phyloP scores from a whole-genome alignment of 495 filamentous ascomycete species.

The Haplographium delicatum region DNA sequence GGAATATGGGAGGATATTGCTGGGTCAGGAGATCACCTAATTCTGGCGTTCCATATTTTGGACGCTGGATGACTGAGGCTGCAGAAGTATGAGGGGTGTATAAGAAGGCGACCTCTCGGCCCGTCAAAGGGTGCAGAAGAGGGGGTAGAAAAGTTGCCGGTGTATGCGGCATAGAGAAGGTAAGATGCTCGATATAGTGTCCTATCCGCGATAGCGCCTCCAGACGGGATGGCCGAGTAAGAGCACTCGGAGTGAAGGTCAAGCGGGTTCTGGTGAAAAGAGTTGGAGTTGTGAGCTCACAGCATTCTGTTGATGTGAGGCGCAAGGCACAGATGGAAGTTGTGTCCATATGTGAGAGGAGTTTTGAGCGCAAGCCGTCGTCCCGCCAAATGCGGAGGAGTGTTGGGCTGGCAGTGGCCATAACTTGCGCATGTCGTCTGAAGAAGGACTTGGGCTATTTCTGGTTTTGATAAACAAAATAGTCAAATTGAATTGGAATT shows the following conservation, averaged over 20 bases:
- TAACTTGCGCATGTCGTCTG: slow-evolving; percentile 25
- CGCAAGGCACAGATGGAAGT: slow-evolving; percentile 46
- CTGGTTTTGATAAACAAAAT: slow-evolving; percentile 1
- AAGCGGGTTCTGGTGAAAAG: slow-evolving; percentile 51
- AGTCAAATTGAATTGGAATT: too few species aligned
- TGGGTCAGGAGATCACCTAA: slow-evolving; percentile 64
- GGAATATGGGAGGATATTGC: slow-evolving; percentile 78
- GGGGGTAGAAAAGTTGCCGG: slow-evolving; percentile 70
- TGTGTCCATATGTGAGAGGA: slow-evolving; percentile 45
- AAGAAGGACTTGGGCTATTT: neutral
- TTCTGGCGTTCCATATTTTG: slow-evolving; percentile 55
- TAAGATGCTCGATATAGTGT: slow-evolving; percentile 62
- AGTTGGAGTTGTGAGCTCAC: slow-evolving; percentile 45
- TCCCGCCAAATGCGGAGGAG: slow-evolving; percentile 46
- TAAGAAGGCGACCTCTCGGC: slow-evolving; percentile 66
- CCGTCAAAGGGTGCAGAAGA: slow-evolving; percentile 62
- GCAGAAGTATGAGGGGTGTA: slow-evolving; percentile 63
- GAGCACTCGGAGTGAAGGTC: slow-evolving; percentile 64
- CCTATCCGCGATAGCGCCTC: slow-evolving; percentile 68
- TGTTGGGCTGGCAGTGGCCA: slow-evolving; percentile 22
- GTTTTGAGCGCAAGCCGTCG: slow-evolving; percentile 39
- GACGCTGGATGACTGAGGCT: slow-evolving; percentile 39
- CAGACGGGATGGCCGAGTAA: slow-evolving; percentile 61
- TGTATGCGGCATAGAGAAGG: slow-evolving; percentile 64
- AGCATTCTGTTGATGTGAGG: slow-evolving; percentile 43